Percentiles rank a stretch among this genome's conserved stretches.
phyloP scores from a whole-genome alignment of 2,329 filamentous ascomycete species.

The Penicillium sp. region DNA sequence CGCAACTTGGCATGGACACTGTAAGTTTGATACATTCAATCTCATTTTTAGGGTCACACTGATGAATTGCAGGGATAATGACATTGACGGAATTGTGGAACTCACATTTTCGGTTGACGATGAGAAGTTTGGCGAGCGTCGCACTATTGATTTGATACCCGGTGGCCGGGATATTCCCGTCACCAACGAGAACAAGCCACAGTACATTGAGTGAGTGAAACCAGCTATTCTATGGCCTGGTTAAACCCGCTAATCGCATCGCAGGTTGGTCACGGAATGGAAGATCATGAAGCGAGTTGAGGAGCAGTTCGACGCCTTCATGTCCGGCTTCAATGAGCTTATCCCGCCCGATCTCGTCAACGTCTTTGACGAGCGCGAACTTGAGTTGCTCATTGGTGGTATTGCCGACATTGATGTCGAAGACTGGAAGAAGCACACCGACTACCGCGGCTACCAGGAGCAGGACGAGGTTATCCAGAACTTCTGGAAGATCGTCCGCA shows the following conservation, averaged over 20 bases:
- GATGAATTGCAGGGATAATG: conserved; percentile 59
- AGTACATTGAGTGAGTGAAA: conserved; percentile 75
- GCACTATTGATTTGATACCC: conserved; percentile 87
- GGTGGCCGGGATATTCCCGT: conserved; percentile 86
- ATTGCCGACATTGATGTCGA: conserved; percentile 99
- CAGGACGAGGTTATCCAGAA: conserved; percentile 93
- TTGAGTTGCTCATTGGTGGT: conserved; percentile 92
- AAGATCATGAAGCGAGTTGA: conserved; percentile 97
- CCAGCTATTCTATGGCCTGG: too few species aligned
- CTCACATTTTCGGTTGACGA: conserved; percentile 96
- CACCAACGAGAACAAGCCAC: conserved; percentile 96
- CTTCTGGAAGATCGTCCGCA: conserved; percentile 93
- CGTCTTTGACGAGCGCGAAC: conserved; percentile 94
- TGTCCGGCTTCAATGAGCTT: conserved; percentile 92
- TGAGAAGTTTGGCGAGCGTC: conserved; percentile 89
- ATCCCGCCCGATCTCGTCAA: conserved; percentile 95
- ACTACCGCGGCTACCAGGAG: conserved; percentile 97
- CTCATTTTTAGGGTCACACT: conserved; percentile 7
- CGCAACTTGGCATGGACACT: conserved; percentile 93
- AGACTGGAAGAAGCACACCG: conserved; percentile 99
- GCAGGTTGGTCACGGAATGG: conserved; percentile 89
- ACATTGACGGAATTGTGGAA: conserved; percentile 89
- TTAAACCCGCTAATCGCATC: background rate
- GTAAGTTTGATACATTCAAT: conserved; percentile 32
- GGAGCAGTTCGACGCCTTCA: conserved; percentile 96